phyloP scores from a whole-genome alignment of 2,329 filamentous ascomycete species.

The Botrytis cinerea region DNA sequence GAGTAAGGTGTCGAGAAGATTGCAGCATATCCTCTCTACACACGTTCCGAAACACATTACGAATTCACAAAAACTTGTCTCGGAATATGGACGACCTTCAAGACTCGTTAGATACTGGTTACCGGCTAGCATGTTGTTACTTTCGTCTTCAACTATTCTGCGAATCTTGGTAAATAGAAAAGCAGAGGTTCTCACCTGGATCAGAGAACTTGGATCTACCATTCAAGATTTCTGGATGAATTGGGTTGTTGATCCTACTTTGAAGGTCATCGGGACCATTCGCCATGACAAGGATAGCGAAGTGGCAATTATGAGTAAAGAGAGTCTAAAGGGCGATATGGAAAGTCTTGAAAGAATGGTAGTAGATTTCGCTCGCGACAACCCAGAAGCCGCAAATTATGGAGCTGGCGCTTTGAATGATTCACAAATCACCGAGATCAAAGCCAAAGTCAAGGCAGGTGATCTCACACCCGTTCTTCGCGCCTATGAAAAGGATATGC shows the following conservation, averaged over 20 bases:
- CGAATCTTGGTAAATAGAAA: slow-evolving; percentile 73
- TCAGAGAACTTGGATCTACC: slow-evolving; percentile 76
- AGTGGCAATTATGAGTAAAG: slow-evolving; percentile 94
- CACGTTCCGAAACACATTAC: slow-evolving; percentile 68
- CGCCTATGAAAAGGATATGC: slow-evolving; percentile 88
- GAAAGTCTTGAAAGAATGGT: slow-evolving; percentile 97
- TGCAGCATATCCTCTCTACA: slow-evolving; percentile 67
- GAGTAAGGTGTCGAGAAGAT: slow-evolving; percentile 63
- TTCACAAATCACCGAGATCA: slow-evolving; percentile 70
- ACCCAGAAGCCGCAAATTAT: slow-evolving; percentile 61
- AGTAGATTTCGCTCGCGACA: slow-evolving; percentile 88
- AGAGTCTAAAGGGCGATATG: slow-evolving; percentile 85
- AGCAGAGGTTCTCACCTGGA: slow-evolving; percentile 78
- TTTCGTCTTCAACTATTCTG: slow-evolving; percentile 86
- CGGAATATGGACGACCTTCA: slow-evolving; percentile 73
- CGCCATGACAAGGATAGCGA: slow-evolving; percentile 90
- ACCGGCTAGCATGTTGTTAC: slow-evolving; percentile 66
- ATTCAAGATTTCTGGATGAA: slow-evolving; percentile 90
- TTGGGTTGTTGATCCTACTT: slow-evolving; percentile 86
- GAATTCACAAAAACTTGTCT: slow-evolving; percentile 57
- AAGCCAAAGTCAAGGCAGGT: slow-evolving; percentile 80
- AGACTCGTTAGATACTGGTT: slow-evolving; percentile 85
- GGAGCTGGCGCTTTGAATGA: slow-evolving; percentile 59
- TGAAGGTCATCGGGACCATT: slow-evolving; percentile 86
- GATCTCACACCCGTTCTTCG: slow-evolving; percentile 89